Evolutionary conservation across 2,329 filamentous ascomycete genomes (phyloP).

Genomic region (Hansfordia pulvinata): DNA sequence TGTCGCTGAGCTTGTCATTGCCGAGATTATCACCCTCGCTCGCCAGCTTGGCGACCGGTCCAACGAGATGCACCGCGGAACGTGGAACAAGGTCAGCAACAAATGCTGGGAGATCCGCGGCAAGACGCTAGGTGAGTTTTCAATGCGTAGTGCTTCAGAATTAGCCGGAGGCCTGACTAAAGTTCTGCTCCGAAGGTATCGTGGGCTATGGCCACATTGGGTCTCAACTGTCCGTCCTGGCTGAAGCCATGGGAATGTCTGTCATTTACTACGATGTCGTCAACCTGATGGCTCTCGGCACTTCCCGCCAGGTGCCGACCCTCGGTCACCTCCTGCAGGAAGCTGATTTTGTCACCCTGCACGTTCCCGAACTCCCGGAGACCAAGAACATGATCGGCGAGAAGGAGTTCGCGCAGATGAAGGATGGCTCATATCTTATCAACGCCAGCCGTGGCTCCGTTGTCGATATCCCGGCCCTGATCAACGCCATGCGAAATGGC

Average conservation of each 20-base stretch:
- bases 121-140: slow-evolving; percentile 68
- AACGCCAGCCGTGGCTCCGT: slow-evolving; percentile 92
- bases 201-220: slow-evolving; percentile 97
- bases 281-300: slow-evolving; percentile 89
- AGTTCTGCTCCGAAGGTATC: slow-evolving; percentile 42
- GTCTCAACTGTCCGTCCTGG: slow-evolving; percentile 85
- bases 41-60: slow-evolving; percentile 89
- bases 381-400: slow-evolving; percentile 86
- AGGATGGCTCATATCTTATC: slow-evolving; percentile 82
- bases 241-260: slow-evolving; percentile 94
- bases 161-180: slow-evolving; percentile 2
- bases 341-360: slow-evolving; percentile 86
- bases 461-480: slow-evolving; percentile 83
- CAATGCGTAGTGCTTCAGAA: background rate
- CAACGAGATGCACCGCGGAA: slow-evolving; percentile 84
- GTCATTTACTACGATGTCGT: slow-evolving; percentile 96
- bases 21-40: slow-evolving; percentile 81
- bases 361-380: slow-evolving; percentile 87
- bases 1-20: slow-evolving; percentile 91
- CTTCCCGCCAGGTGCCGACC: slow-evolving; percentile 66
- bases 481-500: slow-evolving; percentile 73
- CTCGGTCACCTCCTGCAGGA: slow-evolving; percentile 63
- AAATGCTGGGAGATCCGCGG: slow-evolving; percentile 98
- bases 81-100: slow-evolving; percentile 95
- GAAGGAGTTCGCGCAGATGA: slow-evolving; percentile 75